These are phyloP conservation scores for Schizonepeta tenuifolia DNA, from an alignment of 257 asterid genomes.

Conservation along the genomic window DNA sequence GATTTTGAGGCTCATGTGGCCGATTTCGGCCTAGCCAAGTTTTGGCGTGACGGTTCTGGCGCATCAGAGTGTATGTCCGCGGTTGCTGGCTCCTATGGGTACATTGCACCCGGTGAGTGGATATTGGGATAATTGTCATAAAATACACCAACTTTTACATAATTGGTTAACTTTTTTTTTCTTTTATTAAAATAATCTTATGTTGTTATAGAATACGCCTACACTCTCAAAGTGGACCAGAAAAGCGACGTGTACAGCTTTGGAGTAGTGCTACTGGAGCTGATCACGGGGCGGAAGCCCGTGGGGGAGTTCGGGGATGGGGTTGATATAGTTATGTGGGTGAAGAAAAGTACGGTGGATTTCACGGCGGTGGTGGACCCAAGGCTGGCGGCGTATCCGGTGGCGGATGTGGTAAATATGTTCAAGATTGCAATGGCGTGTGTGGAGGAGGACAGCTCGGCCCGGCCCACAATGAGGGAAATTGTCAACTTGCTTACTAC, in stretches of 20 bases:
- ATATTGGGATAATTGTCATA: too few species aligned
- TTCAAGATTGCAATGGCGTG: constrained; percentile 82
- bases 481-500: constrained; percentile 71
- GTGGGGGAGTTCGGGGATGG: constrained; percentile 94
- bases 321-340: constrained; percentile 84
- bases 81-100: constrained; percentile 87
- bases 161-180: too few species aligned
- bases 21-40: constrained; percentile 89
- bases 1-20: constrained; percentile 91
- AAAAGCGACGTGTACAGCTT: constrained; percentile 90
- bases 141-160: too few species aligned
- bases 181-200: too few species aligned
- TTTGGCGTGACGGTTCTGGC: constrained; percentile 56
- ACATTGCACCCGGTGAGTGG: constrained; percentile 78
- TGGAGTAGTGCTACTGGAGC: constrained; percentile 81
- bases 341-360: constrained; percentile 47
- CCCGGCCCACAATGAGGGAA: constrained; percentile 75
- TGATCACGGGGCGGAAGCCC: constrained; percentile 74
- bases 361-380: constrained; percentile 58
- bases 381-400: constrained; percentile 56
- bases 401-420: constrained; percentile 46
- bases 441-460: constrained; percentile 74
- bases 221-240: constrained; percentile 78
- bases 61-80: constrained; percentile 83
- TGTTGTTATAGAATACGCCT: constrained; percentile 71